phyloP scores from a whole-genome alignment of 768 basidiomycete genomes.

The Pulveroboletus sp. region DNA sequence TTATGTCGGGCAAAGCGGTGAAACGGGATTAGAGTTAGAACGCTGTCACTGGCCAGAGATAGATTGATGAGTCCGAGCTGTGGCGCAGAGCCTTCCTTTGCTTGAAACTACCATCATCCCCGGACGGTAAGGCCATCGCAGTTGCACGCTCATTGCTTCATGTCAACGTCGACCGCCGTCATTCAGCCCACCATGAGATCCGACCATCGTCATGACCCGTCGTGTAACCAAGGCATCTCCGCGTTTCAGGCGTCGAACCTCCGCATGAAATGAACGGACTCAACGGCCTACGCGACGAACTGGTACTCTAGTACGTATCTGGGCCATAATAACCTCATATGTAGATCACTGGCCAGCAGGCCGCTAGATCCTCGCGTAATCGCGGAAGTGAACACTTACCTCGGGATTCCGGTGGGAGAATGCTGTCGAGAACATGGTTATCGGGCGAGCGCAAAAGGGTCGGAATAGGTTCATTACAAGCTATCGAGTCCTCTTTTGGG shows the following conservation, averaged over 20 bases:
- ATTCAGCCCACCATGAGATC: constrained; percentile 6
- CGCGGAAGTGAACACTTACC: constrained; percentile 24
- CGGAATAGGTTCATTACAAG: background rate
- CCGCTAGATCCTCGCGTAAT: constrained; percentile 23
- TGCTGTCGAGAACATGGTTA: constrained; percentile 3
- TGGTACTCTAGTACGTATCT: constrained; percentile 16
- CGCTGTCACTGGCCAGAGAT: constrained; percentile 23
- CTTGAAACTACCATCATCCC: too few species aligned
- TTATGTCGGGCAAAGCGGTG: constrained; percentile 27
- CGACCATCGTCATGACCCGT: background rate
- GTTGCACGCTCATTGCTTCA: too few species aligned
- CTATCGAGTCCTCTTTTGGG: background rate
- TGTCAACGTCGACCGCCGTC: too few species aligned
- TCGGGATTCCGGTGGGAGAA: constrained; percentile 5
- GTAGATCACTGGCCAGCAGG: constrained; percentile 18
- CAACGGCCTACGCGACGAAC: constrained; percentile 16
- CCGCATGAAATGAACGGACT: constrained; percentile 30
- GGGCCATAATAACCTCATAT: constrained; percentile 16
- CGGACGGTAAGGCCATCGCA: too few species aligned
- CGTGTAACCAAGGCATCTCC: constrained; percentile 25
- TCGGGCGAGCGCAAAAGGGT: background rate
- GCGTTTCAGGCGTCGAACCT: constrained; percentile 28
- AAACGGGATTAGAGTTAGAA: constrained; percentile 30
- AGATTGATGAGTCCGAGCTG: constrained; percentile 23
- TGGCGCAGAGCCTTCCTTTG: constrained; percentile 18